phyloP scores from a whole-genome alignment of 345 rosid genomes.

The Dovyalis caffra region DNA sequence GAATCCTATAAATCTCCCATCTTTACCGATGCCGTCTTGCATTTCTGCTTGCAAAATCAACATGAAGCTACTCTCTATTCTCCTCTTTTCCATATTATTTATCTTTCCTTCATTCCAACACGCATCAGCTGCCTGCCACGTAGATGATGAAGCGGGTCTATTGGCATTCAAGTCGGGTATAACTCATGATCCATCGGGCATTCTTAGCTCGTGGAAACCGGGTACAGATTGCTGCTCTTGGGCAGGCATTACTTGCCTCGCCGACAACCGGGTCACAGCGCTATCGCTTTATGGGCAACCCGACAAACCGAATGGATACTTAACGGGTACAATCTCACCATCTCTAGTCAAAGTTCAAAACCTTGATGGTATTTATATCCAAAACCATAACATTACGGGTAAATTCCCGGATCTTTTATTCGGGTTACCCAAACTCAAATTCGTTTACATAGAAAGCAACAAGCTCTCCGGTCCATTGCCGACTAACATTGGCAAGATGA shows the following conservation, averaged over 20 bases:
- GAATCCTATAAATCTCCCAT: neutral
- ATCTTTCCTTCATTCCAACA: slow-evolving; percentile 12
- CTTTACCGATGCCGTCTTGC: neutral
- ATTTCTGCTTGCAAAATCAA: neutral
- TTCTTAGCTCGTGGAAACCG: slow-evolving; percentile 62
- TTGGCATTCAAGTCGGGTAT: slow-evolving; percentile 67
- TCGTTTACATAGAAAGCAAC: slow-evolving; percentile 59
- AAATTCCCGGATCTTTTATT: slow-evolving; percentile 53
- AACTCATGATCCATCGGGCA: slow-evolving; percentile 63
- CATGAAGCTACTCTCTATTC: slow-evolving; percentile 18
- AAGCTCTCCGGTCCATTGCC: slow-evolving; percentile 66
- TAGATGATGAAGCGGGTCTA: slow-evolving; percentile 65
- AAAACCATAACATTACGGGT: slow-evolving; percentile 55
- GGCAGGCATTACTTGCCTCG: slow-evolving; percentile 49
- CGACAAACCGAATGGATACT: slow-evolving; percentile 37
- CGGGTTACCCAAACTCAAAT: slow-evolving; percentile 47
- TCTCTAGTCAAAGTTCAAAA: slow-evolving; percentile 41
- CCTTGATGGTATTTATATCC: slow-evolving; percentile 52
- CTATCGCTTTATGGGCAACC: slow-evolving; percentile 33
- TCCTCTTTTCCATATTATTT: slow-evolving; percentile 22
- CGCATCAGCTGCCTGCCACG: slow-evolving; percentile 53
- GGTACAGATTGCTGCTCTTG: slow-evolving; percentile 74
- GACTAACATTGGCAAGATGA: slow-evolving; percentile 38
- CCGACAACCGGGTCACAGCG: slow-evolving; percentile 43
- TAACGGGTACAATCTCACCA: slow-evolving; percentile 67